These are phyloP conservation scores for Zygosaccharomyces bisporus DNA, from an alignment of 805 yeast species.

Conservation along the genomic window DNA sequence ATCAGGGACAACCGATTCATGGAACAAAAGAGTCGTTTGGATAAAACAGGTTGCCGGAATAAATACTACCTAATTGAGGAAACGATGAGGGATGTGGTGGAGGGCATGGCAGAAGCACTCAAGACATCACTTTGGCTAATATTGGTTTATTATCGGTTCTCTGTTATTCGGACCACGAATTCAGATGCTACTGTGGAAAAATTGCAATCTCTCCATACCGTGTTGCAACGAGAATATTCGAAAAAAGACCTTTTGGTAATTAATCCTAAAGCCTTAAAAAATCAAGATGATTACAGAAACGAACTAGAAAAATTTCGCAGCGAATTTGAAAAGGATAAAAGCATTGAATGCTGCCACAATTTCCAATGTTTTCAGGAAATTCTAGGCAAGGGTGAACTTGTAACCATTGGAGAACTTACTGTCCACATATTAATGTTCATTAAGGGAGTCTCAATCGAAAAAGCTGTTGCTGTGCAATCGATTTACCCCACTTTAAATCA, in stretches of 20 bases:
- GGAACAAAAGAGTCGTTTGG: constrained; percentile 80
- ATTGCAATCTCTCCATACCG: constrained; percentile 42
- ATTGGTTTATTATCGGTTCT: constrained; percentile 61
- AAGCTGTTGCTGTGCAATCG: constrained; percentile 73
- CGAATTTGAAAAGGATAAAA: constrained; percentile 39
- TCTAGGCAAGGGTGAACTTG: constrained; percentile 63
- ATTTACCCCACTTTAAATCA: constrained; percentile 64
- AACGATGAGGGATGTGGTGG: constrained; percentile 42
- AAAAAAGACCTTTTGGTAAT: constrained; percentile 45
- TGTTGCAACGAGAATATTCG: constrained; percentile 46
- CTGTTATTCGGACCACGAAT: constrained; percentile 61
- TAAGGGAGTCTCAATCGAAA: constrained; percentile 78
- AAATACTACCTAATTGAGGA: constrained; percentile 82
- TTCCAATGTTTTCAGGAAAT: constrained; percentile 58
- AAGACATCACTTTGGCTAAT: constrained; percentile 73
- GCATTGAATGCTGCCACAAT: constrained; percentile 43
- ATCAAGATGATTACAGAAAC: constrained; percentile 48
- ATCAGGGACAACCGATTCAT: constrained; percentile 83
- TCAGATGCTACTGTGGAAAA: constrained; percentile 66
- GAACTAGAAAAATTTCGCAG: constrained; percentile 42
- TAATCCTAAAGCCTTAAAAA: constrained; percentile 47
- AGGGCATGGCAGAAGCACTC: constrained; percentile 56
- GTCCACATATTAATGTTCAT: constrained; percentile 73
- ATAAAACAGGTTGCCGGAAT: constrained; percentile 61
- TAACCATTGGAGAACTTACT: constrained; percentile 73